Base-by-base conservation (phyloP, 805 yeast genomes). In the Monosporozyma servazzii region DNA sequence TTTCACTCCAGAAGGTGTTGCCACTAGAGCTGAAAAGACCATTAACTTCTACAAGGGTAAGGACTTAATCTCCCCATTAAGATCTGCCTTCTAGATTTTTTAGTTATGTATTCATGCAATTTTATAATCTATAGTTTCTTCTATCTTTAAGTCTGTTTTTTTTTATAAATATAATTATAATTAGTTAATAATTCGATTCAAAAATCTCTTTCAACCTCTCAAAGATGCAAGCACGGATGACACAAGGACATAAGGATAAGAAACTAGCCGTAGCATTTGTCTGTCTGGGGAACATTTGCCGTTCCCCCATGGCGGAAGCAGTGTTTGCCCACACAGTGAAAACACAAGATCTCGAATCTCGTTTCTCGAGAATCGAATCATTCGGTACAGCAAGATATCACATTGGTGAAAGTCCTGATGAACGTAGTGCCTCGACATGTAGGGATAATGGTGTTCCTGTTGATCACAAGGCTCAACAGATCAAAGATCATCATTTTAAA, bases 221-320 rank as follows among this genome's bases (percentile, higher is more conserved):
- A 30, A 21, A 1, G 2, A 5, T 5, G 23, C 9, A 9, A 21
- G 4, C 17, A 41, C 45, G 10, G 11, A 59, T 55, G 58, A 57
- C 59, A 18, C 41, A 49, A 44, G 56, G 55, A 48, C 44, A 40
- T 17, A 45, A 50, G 31, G 17, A 29, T 31, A 30, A 20, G 15
- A 54, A 59, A 41, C 63, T 79, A 3, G 75, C 85, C 1, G 95
- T 90, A 10, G 96, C 95, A 0, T 89, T 90, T 65, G 91, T 89
- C 0, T 90, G 97, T 62, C 73, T 88, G 25, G 97, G 97, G 3
- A 90, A 90, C 67, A 82, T 86, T 21, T 89, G 97, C 63, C 90
- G 97, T 47, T 88, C 96, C 2, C 98, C 98, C 13, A 91, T 90
- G 98, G 97, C 98, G 0, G 97, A 91, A 64, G 96, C 96, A 0